phyloP scores from a whole-genome alignment of 345 rosid species.

The Iberis pinnata region DNA sequence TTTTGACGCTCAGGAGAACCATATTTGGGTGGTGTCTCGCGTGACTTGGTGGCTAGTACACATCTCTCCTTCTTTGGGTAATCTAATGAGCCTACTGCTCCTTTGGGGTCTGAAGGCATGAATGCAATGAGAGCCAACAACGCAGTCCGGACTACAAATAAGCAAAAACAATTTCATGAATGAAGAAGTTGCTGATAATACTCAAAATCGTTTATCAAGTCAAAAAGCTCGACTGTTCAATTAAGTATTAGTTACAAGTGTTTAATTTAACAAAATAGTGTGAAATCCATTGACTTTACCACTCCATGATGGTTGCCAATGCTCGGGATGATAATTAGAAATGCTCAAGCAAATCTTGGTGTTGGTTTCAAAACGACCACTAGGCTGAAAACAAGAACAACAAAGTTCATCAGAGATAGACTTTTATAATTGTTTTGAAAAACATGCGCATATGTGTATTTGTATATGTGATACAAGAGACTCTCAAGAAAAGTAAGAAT shows the following conservation, averaged over 20 bases:
- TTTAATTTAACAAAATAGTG: too few species aligned
- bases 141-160: constrained; percentile 78
- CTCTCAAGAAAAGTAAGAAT: background rate
- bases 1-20: constrained; percentile 79
- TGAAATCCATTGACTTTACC: constrained; percentile 51
- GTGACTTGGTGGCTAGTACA: constrained; percentile 71
- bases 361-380: constrained; percentile 91
- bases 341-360: constrained; percentile 96
- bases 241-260: background rate
- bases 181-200: background rate
- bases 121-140: constrained; percentile 87
- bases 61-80: constrained; percentile 82
- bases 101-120: constrained; percentile 91
- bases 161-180: background rate
- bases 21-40: constrained; percentile 58
- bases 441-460: background rate
- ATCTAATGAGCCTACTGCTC: constrained; percentile 91
- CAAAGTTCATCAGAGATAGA: background rate
- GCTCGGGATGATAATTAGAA: constrained; percentile 97
- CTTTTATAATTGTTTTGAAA: too few species aligned
- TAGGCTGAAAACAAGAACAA: constrained; percentile 47
- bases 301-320: constrained; percentile 99
- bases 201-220: background rate
- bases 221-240: background rate
- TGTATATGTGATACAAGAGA: background rate